A percentile compares a stretch with the other conserved stretches of the same genome.
Conservation (phyloP, 2,329 filamentous ascomycete genomes). For the Leptographium wingfieldii region DNA sequence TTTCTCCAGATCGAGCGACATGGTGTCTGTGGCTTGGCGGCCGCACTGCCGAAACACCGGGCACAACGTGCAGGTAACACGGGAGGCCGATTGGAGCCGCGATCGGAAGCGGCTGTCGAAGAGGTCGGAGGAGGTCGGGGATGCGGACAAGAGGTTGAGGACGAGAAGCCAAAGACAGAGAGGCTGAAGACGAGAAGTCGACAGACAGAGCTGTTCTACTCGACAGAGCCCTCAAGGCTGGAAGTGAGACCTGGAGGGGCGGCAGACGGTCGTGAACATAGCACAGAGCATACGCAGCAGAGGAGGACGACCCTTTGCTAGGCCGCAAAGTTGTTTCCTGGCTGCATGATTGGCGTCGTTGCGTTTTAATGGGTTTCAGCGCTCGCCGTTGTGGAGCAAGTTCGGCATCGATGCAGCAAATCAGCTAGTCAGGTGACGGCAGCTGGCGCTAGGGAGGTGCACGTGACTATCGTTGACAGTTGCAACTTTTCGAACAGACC, state of each 20-base stretch:
- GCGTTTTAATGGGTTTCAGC: background rate
- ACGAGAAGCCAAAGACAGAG: too few species aligned
- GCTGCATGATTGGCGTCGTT: constrained; percentile 6
- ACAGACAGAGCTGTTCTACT: background rate
- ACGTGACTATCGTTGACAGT: too few species aligned
- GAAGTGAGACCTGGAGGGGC: background rate
- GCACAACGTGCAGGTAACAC: background rate
- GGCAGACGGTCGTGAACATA: background rate
- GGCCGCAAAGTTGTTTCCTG: background rate
- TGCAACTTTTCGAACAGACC: too few species aligned
- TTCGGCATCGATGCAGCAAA: background rate
- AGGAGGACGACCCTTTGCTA: background rate
- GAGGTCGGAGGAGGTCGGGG: background rate
- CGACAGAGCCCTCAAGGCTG: background rate
- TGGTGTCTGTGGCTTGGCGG: constrained; percentile 16
- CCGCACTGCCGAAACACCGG: background rate
- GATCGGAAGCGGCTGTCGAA: background rate
- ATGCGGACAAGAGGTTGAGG: too few species aligned
- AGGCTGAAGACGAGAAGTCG: background rate
- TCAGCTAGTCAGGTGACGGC: background rate
- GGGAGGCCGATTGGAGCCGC: background rate
- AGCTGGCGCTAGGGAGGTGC: background rate
- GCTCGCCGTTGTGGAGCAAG: background rate
- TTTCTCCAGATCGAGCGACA: constrained; percentile 67
- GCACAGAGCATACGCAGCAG: background rate